These are phyloP conservation scores for Singerocomus inundabilis DNA, from an alignment of 1,284 basidiomycete species.

Conservation along the genomic window DNA sequence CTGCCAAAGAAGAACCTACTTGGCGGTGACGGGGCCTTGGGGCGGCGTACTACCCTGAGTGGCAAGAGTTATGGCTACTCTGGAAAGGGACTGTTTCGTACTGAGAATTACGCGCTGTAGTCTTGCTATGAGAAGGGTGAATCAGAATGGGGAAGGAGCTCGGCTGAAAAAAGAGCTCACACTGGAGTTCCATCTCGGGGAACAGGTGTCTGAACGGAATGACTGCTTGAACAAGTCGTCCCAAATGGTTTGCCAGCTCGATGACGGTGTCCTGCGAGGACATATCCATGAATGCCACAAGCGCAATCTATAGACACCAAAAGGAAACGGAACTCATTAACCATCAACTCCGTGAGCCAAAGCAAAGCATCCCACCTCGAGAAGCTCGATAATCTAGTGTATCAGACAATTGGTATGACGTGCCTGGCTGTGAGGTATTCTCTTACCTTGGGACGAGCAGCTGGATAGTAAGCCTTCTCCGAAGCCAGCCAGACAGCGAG, in stretches of 20 bases:
- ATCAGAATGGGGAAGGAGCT: background rate
- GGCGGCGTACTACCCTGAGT: background rate
- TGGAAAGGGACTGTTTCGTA: background rate
- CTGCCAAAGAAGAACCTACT: constrained; percentile 15
- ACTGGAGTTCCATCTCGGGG: constrained; percentile 22
- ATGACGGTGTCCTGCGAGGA: constrained; percentile 6
- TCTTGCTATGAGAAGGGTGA: constrained; percentile 15
- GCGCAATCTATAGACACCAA: constrained; percentile 24
- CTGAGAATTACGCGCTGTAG: constrained; percentile 19
- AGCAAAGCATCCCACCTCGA: constrained; percentile 21
- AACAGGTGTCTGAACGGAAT: constrained; percentile 24
- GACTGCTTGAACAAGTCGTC: constrained; percentile 19
- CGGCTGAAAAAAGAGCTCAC: constrained; percentile 10
- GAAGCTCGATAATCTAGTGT: constrained; percentile 30
- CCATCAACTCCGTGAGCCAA: background rate
- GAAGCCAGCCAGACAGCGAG: constrained; percentile 25
- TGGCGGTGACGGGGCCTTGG: background rate
- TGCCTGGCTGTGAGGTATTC: background rate
- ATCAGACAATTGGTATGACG: background rate
- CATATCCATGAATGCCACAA: constrained; percentile 14
- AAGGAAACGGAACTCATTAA: background rate
- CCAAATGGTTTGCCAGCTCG: constrained; percentile 15
- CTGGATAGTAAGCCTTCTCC: constrained; percentile 33
- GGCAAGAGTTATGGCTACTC: background rate
- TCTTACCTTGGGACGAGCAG: constrained; percentile 29